Conservation (phyloP, 805 yeast genomes). For the Hanseniaspora pseudoguilliermondii region DNA sequence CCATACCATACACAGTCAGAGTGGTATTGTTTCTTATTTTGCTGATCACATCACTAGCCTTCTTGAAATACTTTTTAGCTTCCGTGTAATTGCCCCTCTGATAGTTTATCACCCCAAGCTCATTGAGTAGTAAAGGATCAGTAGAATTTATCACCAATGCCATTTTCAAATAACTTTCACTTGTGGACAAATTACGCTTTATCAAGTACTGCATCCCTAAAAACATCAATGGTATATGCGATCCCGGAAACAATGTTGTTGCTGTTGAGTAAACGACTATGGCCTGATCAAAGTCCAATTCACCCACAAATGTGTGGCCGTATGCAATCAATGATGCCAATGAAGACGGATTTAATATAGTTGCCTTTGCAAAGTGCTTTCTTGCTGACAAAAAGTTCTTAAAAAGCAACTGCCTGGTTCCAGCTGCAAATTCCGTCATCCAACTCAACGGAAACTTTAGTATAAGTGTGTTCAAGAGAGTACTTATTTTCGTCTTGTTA, state of each 20-base stretch:
- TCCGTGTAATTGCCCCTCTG: constrained; percentile 53
- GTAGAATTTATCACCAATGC: constrained; percentile 65
- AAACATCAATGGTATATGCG: constrained; percentile 78
- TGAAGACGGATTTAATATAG: constrained; percentile 74
- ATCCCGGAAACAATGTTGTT: constrained; percentile 77
- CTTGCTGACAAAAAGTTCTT: constrained; percentile 71
- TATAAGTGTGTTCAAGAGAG: constrained; percentile 72
- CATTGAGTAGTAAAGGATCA: constrained; percentile 83
- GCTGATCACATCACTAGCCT: constrained; percentile 59
- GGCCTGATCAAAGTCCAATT: constrained; percentile 98
- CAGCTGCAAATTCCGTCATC: constrained; percentile 86
- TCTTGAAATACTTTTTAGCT: constrained; percentile 59
- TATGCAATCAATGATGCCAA: constrained; percentile 97
- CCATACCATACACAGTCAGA: background rate
- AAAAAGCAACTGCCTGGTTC: constrained; percentile 70
- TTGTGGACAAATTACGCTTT: constrained; percentile 66
- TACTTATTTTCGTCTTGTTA: constrained; percentile 65
- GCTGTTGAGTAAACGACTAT: constrained; percentile 95
- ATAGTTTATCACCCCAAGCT: constrained; percentile 82
- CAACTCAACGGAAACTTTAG: constrained; percentile 71
- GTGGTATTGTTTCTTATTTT: constrained; percentile 26
- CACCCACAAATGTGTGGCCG: constrained; percentile 94
- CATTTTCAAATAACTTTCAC: constrained; percentile 72
- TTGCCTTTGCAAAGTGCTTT: constrained; percentile 75
- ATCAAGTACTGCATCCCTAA: constrained; percentile 93